Conservation (phyloP, 2,329 filamentous ascomycete genomes). For the Talaromyces funiculosus region DNA sequence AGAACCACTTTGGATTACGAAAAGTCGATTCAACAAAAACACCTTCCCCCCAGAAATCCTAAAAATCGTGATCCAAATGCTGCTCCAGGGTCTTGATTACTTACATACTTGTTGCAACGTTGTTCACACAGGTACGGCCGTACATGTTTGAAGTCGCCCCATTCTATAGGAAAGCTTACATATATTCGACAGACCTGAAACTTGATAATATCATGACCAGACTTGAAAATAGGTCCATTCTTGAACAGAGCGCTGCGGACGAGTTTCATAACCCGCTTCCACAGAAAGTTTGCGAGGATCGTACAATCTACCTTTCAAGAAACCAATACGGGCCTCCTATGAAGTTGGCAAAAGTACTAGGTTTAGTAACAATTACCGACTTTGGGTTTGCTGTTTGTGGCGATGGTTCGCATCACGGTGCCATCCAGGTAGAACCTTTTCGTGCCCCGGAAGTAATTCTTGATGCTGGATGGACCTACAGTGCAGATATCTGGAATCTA, state of each 20-base stretch:
- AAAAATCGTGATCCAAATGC: neutral
- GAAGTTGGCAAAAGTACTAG: neutral
- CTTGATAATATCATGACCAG: slow-evolving; percentile 3
- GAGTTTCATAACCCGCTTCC: slow-evolving; percentile 39
- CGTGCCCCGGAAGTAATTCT: slow-evolving; percentile 38
- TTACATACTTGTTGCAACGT: slow-evolving; percentile 43
- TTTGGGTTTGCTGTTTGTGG: slow-evolving; percentile 32
- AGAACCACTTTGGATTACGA: neutral
- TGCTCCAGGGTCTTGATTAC: slow-evolving; percentile 44
- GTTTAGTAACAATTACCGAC: slow-evolving; percentile 26
- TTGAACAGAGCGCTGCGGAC: slow-evolving; percentile 8
- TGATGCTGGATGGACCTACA: slow-evolving; percentile 33
- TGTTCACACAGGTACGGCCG: slow-evolving; percentile 43
- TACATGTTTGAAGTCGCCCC: neutral
- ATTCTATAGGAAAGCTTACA: neutral
- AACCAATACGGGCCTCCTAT: neutral
- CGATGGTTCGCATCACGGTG: slow-evolving; percentile 27
- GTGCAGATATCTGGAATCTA: slow-evolving; percentile 39
- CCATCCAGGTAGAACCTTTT: slow-evolving; percentile 42
- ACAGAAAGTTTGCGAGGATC: slow-evolving; percentile 30
- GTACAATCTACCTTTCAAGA: slow-evolving; percentile 24
- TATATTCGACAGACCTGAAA: neutral
- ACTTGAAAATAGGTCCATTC: neutral
- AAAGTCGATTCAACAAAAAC: slow-evolving; percentile 21
- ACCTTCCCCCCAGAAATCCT: neutral